Percentiles rank a stretch among this genome's conserved stretches.
phyloP scores from a whole-genome alignment of 2,329 filamentous ascomycete genomes.

The Colletotrichum spaethianum region DNA sequence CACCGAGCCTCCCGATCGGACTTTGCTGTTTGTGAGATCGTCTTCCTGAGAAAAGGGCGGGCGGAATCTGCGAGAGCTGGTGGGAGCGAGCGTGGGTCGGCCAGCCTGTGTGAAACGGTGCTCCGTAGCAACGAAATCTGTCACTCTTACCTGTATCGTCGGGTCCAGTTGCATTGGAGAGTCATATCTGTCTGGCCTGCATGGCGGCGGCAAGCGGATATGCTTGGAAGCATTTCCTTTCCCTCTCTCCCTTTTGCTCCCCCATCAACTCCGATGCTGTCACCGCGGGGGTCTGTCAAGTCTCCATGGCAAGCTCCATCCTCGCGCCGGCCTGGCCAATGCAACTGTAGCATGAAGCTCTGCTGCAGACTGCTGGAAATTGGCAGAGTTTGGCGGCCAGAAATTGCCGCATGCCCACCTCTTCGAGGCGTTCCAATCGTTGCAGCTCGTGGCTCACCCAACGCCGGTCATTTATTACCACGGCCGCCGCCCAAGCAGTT shows the following conservation, averaged over 20 bases:
- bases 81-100: constrained; percentile 32
- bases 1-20: constrained; percentile 41
- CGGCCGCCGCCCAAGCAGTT: constrained; percentile 14
- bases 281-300: constrained; percentile 23
- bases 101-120: constrained; percentile 40
- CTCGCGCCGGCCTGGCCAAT: constrained; percentile 36
- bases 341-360: constrained; percentile 37
- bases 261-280: constrained; percentile 26
- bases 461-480: constrained; percentile 30
- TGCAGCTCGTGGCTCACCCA: constrained; percentile 19
- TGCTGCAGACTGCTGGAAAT: constrained; percentile 34
- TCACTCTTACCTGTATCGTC: constrained; percentile 25
- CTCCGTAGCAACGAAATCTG: constrained; percentile 32
- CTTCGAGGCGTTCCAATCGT: constrained; percentile 40
- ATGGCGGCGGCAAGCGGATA: constrained; percentile 32
- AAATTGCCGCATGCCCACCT: constrained; percentile 41
- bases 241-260: neutral
- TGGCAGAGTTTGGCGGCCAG: constrained; percentile 31
- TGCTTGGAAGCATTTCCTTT: constrained; percentile 29
- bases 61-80: constrained; percentile 11
- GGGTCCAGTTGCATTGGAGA: constrained; percentile 36
- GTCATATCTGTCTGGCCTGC: constrained; percentile 31
- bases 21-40: constrained; percentile 32
- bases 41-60: constrained; percentile 23
- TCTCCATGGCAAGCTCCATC: constrained; percentile 34